Percentiles rank a stretch among this genome's conserved stretches.
Evolutionary conservation across 1,139 yeast species (phyloP).

Genomic region (Geotrichum cucujoidarum): DNA sequence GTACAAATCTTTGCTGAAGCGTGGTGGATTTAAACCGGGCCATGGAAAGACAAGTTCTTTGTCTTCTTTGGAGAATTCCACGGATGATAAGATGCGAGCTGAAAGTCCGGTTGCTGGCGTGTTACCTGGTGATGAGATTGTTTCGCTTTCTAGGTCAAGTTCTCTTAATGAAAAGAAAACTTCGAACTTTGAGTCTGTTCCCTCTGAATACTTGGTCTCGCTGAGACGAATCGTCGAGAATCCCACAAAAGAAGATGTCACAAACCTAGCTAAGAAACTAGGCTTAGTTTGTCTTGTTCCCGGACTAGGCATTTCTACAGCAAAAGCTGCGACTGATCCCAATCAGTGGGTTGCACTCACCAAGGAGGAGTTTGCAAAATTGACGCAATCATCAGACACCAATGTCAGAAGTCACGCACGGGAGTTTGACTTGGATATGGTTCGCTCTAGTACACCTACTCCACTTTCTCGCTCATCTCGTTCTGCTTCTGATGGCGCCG

Average conservation of each 20-base stretch:
- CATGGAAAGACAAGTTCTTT: constrained; percentile 23
- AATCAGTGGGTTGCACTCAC: constrained; percentile 47
- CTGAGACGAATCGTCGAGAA: constrained; percentile 35
- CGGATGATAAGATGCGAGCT: constrained; percentile 13
- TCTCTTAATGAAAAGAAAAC: constrained; percentile 10
- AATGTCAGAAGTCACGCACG: constrained; percentile 13
- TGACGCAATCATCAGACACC: constrained; percentile 19
- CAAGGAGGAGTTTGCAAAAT: constrained; percentile 28
- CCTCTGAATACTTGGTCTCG: constrained; percentile 33
- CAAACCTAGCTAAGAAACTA: constrained; percentile 29
- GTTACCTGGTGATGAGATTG: constrained; percentile 2
- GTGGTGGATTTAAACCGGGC: constrained; percentile 21
- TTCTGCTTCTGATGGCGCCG: too few species aligned
- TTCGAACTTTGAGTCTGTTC: constrained; percentile 33
- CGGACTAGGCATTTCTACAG: constrained; percentile 11
- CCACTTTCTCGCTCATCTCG: constrained; percentile 14
- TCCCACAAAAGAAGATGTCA: constrained; percentile 35
- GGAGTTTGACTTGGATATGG: constrained; percentile 8
- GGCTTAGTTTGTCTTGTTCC: constrained; percentile 24
- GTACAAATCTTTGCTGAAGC: constrained; percentile 31
- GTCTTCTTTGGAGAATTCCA: constrained; percentile 4
- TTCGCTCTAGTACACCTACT: constrained; percentile 9
- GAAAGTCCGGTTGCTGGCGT: constrained; percentile 8
- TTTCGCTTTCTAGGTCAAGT: constrained; percentile 10
- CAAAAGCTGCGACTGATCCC: constrained; percentile 11